Evolutionary conservation across 2,329 filamentous ascomycete genomes (phyloP).

Genomic region (Diaporthe humulicola): DNA sequence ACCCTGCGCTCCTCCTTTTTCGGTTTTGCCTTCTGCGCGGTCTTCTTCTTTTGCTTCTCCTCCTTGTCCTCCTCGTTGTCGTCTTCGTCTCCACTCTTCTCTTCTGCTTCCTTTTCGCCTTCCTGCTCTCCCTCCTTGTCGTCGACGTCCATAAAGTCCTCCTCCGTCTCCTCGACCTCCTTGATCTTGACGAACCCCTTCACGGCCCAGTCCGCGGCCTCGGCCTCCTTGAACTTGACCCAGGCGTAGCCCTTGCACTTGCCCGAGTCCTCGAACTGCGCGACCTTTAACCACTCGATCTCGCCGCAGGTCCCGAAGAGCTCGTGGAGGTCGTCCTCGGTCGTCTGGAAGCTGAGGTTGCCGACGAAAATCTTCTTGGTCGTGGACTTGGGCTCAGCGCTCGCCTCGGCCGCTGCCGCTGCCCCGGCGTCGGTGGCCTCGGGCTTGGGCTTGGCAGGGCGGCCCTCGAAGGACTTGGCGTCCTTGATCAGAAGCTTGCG

Average conservation of each 20-base stretch:
- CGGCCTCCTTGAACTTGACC: constrained; percentile 88
- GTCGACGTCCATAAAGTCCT: constrained; percentile 68
- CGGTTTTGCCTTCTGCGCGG: constrained; percentile 38
- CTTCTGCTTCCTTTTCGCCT: constrained; percentile 55
- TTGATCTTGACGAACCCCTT: constrained; percentile 83
- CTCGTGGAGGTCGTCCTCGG: constrained; percentile 82
- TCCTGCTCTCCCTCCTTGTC: constrained; percentile 56
- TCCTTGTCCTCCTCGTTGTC: constrained; percentile 49
- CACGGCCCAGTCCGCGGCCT: constrained; percentile 81
- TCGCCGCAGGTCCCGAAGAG: constrained; percentile 90
- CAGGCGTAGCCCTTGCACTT: constrained; percentile 99
- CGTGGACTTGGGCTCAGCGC: constrained; percentile 48
- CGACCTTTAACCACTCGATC: constrained; percentile 86
- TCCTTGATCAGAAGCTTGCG: constrained; percentile 94
- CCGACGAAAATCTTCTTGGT: constrained; percentile 89
- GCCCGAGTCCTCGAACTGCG: constrained; percentile 95
- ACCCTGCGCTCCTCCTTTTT: constrained; percentile 65
- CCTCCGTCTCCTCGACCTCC: constrained; percentile 73
- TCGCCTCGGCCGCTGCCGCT: constrained; percentile 45
- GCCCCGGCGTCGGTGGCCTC: constrained; percentile 44
- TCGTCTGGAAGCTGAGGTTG: constrained; percentile 86
- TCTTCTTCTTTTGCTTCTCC: constrained; percentile 51
- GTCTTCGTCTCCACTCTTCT: constrained; percentile 50
- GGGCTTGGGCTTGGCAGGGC: constrained; percentile 76
- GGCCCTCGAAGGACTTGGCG: constrained; percentile 89